Conservation (phyloP, 2,329 filamentous ascomycete genomes). For the Exserohilum turcica region DNA sequence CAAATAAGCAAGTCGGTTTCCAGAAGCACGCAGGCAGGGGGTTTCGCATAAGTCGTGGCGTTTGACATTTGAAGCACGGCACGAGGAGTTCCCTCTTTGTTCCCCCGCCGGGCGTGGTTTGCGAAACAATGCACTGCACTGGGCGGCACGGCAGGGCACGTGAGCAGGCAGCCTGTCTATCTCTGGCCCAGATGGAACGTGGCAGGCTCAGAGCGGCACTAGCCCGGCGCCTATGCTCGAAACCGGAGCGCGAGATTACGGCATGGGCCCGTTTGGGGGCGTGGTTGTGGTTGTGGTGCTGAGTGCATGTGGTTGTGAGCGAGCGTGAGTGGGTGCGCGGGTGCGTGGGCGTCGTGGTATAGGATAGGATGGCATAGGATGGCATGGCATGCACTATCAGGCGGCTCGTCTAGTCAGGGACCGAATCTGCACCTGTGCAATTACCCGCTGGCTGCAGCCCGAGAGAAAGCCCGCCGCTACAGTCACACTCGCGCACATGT, state of each 20-base stretch:
- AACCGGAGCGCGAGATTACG: conserved; percentile 20
- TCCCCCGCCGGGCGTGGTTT: not conserved
- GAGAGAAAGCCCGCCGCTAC: conserved; percentile 5
- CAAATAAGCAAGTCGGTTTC: conserved; percentile 14
- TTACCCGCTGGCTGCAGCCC: conserved; percentile 14
- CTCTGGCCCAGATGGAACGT: too few species aligned
- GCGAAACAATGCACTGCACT: not conserved
- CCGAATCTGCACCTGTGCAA: conserved; percentile 16
- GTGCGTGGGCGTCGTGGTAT: not conserved
- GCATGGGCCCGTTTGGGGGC: conserved; percentile 20
- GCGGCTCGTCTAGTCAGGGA: conserved; percentile 29
- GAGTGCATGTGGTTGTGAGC: too few species aligned
- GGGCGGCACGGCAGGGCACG: conserved; percentile 7
- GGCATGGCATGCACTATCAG: conserved; percentile 1
- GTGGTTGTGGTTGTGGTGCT: too few species aligned
- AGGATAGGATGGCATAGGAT: not conserved
- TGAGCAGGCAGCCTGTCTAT: not conserved
- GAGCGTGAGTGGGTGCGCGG: too few species aligned
- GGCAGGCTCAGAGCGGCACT: conserved; percentile 10
- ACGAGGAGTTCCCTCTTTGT: conserved; percentile 4
- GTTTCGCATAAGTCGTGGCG: conserved; percentile 8
- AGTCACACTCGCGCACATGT: too few species aligned
- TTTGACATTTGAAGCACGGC: conserved; percentile 12
- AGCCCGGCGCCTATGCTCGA: conserved; percentile 18
- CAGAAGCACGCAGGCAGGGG: conserved; percentile 4